These are phyloP conservation scores for Fusarium nelsonii DNA, from an alignment of 2,329 filamentous ascomycete genomes.

Conservation along the genomic window DNA sequence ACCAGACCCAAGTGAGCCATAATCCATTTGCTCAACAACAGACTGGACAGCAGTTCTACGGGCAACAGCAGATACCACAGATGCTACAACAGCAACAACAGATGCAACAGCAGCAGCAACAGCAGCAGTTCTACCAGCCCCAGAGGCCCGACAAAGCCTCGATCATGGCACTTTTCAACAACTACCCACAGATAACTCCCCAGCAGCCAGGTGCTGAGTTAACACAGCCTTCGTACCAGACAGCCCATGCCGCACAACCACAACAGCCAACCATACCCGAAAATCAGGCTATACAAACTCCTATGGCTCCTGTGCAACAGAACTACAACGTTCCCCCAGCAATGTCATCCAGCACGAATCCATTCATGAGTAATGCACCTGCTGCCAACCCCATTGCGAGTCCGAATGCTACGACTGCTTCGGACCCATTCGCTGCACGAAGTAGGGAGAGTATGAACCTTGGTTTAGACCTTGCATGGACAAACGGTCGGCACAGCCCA, in stretches of 20 bases:
- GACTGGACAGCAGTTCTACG: slow-evolving; percentile 36
- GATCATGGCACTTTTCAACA: slow-evolving; percentile 81
- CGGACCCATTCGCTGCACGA: slow-evolving; percentile 59
- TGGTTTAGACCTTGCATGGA: slow-evolving; percentile 73
- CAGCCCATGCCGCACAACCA: slow-evolving; percentile 27
- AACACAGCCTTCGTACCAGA: slow-evolving; percentile 39
- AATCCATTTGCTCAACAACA: slow-evolving; percentile 49
- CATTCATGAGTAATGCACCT: slow-evolving; percentile 61
- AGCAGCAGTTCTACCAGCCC: slow-evolving; percentile 56
- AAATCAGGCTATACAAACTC: slow-evolving; percentile 45
- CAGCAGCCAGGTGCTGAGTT: slow-evolving; percentile 52
- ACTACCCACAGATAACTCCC: slow-evolving; percentile 67
- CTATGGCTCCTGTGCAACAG: slow-evolving; percentile 43
- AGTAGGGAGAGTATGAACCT: slow-evolving; percentile 80
- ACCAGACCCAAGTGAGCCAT: slow-evolving; percentile 36
- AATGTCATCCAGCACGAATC: slow-evolving; percentile 65
- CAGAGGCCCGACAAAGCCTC: slow-evolving; percentile 75
- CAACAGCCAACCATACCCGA: slow-evolving; percentile 49
- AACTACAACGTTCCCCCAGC: slow-evolving; percentile 52
- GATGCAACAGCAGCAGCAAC: slow-evolving; percentile 47
- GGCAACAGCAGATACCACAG: slow-evolving; percentile 45
- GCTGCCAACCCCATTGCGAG: slow-evolving; percentile 42
- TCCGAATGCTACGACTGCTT: slow-evolving; percentile 39
- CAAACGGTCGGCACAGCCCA: slow-evolving; percentile 79
- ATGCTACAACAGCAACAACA: slow-evolving; percentile 44